These are phyloP conservation scores for grape (Vitis vinifera) DNA, from an alignment of 164 flowering plant genomes.

Conservation along the genomic window DNA sequence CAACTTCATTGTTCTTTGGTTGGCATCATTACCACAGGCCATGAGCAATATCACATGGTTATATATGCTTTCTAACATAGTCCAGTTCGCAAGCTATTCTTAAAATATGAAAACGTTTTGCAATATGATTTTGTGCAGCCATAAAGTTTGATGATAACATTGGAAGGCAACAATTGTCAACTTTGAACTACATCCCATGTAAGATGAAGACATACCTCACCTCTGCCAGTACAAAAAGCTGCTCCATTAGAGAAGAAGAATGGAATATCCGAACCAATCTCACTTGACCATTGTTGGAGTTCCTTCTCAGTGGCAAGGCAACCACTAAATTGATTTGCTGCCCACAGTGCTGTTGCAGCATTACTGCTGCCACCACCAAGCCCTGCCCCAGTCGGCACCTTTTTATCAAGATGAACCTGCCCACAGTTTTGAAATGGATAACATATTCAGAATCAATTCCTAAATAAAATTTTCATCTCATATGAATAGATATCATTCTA, in stretches of 20 bases:
- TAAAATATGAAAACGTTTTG: background rate
- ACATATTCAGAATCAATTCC: background rate
- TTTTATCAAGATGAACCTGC: slow-evolving; percentile 95
- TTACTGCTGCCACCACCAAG: slow-evolving; percentile 99
- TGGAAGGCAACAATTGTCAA: background rate
- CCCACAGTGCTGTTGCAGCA: slow-evolving; percentile 99
- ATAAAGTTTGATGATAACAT: background rate
- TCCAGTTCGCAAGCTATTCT: background rate
- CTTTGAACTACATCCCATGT: background rate
- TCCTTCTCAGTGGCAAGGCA: slow-evolving; percentile 80
- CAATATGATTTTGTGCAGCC: background rate
- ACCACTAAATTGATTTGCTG: slow-evolving; percentile 89
- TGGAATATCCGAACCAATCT: slow-evolving; percentile 96
- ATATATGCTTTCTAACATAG: background rate
- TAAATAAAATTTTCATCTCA: background rate
- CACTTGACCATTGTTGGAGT: slow-evolving; percentile 96
- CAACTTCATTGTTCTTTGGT: too few species aligned
- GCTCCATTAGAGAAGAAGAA: slow-evolving; percentile 98
- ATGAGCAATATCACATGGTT: background rate
- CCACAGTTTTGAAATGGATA: background rate
- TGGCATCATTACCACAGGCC: too few species aligned
- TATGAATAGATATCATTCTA: background rate
- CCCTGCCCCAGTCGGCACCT: slow-evolving; percentile 97
- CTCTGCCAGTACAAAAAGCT: slow-evolving; percentile 97
- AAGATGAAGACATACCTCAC: slow-evolving; percentile 68